Evolutionary conservation across 2,329 filamentous ascomycete species (phyloP), one percentile per base, ranked within the genome.

Genomic region (Phialocephala sp.): DNA sequence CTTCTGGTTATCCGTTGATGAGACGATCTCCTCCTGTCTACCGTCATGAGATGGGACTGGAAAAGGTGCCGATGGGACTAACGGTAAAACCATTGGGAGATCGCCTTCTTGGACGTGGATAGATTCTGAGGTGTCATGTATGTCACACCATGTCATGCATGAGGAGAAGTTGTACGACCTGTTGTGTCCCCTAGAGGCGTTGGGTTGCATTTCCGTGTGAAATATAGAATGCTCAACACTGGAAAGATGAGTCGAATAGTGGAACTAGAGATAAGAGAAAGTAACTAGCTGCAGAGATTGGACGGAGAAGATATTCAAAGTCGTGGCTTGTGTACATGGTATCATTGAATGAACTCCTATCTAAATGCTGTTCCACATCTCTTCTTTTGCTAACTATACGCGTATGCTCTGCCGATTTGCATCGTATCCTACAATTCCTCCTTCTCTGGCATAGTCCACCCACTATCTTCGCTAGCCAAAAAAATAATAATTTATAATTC

Each of bases 331-430:
- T 20, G 15, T 59, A 55, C 45, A 27, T 47, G 57, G 62, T 64
- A 64, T 60, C 56, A 64, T 64, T 64, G 56, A 56, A 50, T 54
- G 3, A 56, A 64, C 62, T 64, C 57, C 62, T 64, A 60, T 60
- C 39, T 60, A 47, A 39, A 54, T 64, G 56, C 56, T 60, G 45
- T 22, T 50, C 36, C 54, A 56, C 55, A 60, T 35, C 11, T 12
- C 24, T 45, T 20, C 52, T 55, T 18, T 18, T 55, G 36, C 62
- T 36, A 60, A 47, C 50, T 47, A n/a, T 37, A 64, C 56, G 45
- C 45, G 60, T 39, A n/a, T 39, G 24, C 22, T 5, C 8, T 32
- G 8, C 24, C 47, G 3, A 20, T 45, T 45, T 22, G n/a, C 6
- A 12, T 27, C 62, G 14, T 60, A 60, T 64, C 47, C 62, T 64